Conservation (phyloP, 2,329 filamentous ascomycete species). For the Neopestalotiopsis clavispora region DNA sequence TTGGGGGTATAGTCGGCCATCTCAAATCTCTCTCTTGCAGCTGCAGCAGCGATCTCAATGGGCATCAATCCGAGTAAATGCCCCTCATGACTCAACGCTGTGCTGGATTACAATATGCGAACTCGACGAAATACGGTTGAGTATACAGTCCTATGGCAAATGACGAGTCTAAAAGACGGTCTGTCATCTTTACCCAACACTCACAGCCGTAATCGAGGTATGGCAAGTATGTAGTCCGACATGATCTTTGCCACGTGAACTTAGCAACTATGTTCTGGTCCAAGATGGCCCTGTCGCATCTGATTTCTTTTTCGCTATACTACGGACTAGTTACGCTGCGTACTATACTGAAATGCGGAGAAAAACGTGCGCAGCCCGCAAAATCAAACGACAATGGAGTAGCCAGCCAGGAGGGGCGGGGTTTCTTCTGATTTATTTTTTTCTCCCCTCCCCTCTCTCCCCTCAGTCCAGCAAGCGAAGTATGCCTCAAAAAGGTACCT, state of each 20-base stretch:
- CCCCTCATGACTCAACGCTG: neutral
- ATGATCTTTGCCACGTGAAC: neutral
- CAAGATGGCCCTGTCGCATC: neutral
- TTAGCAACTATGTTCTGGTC: neutral
- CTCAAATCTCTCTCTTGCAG: neutral
- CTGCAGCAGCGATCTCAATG: constrained; percentile 1
- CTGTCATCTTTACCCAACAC: neutral
- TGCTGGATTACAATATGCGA: neutral
- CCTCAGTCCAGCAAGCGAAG: neutral
- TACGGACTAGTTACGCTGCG: neutral
- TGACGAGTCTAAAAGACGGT: neutral
- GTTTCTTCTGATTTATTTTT: neutral
- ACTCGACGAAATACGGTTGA: neutral
- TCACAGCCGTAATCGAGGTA: neutral
- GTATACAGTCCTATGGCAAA: neutral
- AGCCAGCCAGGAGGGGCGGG: neutral
- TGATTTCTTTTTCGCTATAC: neutral
- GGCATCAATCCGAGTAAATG: neutral
- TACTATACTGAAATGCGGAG: constrained; percentile 1
- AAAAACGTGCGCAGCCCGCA: neutral
- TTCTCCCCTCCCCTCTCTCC: no score
- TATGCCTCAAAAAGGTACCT: neutral
- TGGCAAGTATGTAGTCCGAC: neutral
- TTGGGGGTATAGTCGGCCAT: neutral
- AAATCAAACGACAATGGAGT: neutral